phyloP scores from a whole-genome alignment of 805 yeast species.

The Candida ortonii region DNA sequence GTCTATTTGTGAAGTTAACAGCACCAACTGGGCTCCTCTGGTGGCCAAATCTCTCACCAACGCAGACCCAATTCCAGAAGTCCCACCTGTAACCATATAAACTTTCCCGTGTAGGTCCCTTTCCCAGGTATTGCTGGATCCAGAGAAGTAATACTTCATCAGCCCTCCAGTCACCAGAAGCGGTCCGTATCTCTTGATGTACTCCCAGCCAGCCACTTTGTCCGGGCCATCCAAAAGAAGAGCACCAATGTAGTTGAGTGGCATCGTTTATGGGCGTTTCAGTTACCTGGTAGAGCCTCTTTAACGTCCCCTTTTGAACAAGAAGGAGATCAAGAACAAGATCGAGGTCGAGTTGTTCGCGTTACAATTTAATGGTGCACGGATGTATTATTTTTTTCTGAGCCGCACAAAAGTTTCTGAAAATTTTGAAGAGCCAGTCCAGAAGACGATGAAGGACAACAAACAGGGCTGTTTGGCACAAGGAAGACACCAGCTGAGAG shows the following conservation, averaged over 20 bases:
- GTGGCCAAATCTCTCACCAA: slow-evolving; percentile 70
- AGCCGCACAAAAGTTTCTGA: no score
- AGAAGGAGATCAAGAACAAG: no score
- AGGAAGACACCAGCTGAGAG: no score
- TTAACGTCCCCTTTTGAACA: no score
- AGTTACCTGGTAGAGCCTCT: no score
- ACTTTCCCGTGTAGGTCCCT: slow-evolving; percentile 90
- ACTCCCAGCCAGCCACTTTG: slow-evolving; percentile 69
- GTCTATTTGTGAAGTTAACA: slow-evolving; percentile 62
- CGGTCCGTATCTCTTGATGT: slow-evolving; percentile 59
- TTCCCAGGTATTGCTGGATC: slow-evolving; percentile 85
- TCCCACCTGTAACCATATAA: slow-evolving; percentile 84
- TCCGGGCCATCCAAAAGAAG: slow-evolving; percentile 70
- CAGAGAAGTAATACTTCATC: slow-evolving; percentile 73
- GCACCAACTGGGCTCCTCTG: slow-evolving; percentile 82
- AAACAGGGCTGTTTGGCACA: no score
- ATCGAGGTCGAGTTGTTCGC: no score
- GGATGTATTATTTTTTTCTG: no score
- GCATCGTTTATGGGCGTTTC: no score
- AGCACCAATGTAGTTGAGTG: slow-evolving; percentile 74
- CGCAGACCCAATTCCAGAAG: slow-evolving; percentile 83
- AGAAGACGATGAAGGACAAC: no score
- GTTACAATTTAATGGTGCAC: no score
- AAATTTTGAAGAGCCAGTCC: no score
- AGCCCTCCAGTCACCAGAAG: slow-evolving; percentile 42